Base-by-base conservation (phyloP, 2,329 filamentous ascomycete species). In the Tolypocladium ophioglossoides region DNA sequence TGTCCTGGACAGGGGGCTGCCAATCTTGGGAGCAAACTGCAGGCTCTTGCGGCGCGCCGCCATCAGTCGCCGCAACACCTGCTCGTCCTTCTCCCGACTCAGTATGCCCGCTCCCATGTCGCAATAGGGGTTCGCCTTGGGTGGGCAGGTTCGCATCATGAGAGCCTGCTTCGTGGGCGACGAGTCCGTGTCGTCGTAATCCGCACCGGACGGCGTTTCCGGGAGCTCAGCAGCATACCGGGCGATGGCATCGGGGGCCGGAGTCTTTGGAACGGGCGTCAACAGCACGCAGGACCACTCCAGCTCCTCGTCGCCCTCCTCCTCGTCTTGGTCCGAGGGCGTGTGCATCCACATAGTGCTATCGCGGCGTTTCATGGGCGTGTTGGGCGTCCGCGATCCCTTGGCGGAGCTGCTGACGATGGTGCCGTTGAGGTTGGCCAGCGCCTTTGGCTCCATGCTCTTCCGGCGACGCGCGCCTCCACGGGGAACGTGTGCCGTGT, bases 361-460 rank as follows among this genome's bases (percentile, higher is more conserved):
- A 54, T 80, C 74, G 14, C 79, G 75, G 20, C 80, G 76, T 57
- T 74, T 78, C 57, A 71, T 68, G 9, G 78, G 76, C 30, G 78
- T 78, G 57, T 65, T 72, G 10, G 76, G 76, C 7, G 72, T 64
- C 0, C 71, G 72, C 51, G 72, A 71, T 0, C 58, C 52, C 60
- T 68, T 70, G 49, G 70, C 62, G n/a, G 70, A 67, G 22, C 66
- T 69, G 48, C 64, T 72, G 27, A 86, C 73, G 0, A 87, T 72
- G 1, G 76, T 83, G 47, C 85, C 85, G 58, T 89, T 89, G 57
- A 82, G 65, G 61, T 89, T 89, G 54, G 82, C 78, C 24, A 91
- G 70, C 2, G 83, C 80, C 60, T 79, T 83, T 14, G 88, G 87
- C 67, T 91, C 87, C 86, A 92, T 91, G 61, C 84, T 89, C 76